These are phyloP conservation scores for Magnusiomyces magnusii DNA, from an alignment of 1,139 yeast species.

Conservation along the genomic window DNA sequence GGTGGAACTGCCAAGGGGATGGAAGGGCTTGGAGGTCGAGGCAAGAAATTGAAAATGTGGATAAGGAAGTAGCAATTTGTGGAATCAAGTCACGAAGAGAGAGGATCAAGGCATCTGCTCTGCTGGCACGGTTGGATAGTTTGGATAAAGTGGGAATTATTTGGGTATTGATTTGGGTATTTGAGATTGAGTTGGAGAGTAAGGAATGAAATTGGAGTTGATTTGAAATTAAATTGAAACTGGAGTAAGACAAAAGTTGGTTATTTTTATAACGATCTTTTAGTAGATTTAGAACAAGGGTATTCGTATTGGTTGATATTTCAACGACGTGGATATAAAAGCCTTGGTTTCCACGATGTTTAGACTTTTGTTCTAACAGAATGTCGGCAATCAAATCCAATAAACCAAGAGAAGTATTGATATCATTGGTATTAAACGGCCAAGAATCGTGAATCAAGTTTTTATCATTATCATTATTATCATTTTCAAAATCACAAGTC, in stretches of 20 bases:
- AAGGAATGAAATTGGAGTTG: slow-evolving; percentile 5
- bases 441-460: neutral
- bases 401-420: slow-evolving; percentile 38
- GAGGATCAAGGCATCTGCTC: neutral
- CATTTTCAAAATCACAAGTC: slow-evolving; percentile 2
- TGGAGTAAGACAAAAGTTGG: slow-evolving; percentile 5
- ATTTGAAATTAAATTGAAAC: neutral
- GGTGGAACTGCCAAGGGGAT: neutral
- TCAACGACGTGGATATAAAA: slow-evolving; percentile 52
- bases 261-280: too few species aligned
- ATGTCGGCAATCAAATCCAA: slow-evolving; percentile 58
- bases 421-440: neutral
- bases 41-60: too few species aligned
- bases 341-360: slow-evolving; percentile 62
- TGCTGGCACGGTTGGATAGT: neutral
- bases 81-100: slow-evolving; percentile 4
- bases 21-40: too few species aligned
- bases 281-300: too few species aligned
- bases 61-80: too few species aligned
- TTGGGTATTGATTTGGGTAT: neutral
- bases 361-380: slow-evolving; percentile 50
- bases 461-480: neutral
- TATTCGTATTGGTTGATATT: too few species aligned
- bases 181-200: neutral
- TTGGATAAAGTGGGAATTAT: neutral